Conservation (phyloP, 2,329 filamentous ascomycete genomes). For the Madurella mycetomatis region DNA sequence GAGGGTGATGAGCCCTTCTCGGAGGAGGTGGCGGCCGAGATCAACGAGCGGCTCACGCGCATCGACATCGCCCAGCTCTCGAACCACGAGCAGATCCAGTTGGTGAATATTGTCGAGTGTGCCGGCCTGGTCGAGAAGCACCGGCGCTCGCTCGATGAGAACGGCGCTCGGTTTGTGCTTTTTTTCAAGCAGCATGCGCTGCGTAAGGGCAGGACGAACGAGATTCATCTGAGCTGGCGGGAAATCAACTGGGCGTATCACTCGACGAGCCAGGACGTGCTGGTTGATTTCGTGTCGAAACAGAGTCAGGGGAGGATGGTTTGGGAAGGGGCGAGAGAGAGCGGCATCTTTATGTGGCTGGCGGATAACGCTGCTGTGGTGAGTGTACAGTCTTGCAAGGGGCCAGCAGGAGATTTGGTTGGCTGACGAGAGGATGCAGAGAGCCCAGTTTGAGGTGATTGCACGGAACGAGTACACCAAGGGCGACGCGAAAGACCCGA, state of each 20-base stretch:
- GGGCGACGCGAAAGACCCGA: slow-evolving; percentile 79
- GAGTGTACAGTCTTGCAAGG: slow-evolving; percentile 32
- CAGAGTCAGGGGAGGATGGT: slow-evolving; percentile 75
- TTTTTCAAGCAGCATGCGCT: slow-evolving; percentile 81
- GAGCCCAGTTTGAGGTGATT: slow-evolving; percentile 78
- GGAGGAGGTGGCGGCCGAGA: slow-evolving; percentile 62
- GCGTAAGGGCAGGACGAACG: slow-evolving; percentile 59
- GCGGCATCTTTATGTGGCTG: slow-evolving; percentile 94
- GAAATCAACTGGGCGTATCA: slow-evolving; percentile 86
- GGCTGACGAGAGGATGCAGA: slow-evolving; percentile 39
- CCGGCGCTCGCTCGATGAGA: slow-evolving; percentile 82
- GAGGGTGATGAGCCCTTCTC: slow-evolving; percentile 62
- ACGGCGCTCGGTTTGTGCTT: slow-evolving; percentile 80
- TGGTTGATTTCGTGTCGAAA: slow-evolving; percentile 74
- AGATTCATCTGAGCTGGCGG: slow-evolving; percentile 66
- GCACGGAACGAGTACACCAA: slow-evolving; percentile 92
- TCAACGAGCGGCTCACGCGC: slow-evolving; percentile 73
- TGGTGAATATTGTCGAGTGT: slow-evolving; percentile 81
- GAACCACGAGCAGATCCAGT: slow-evolving; percentile 78
- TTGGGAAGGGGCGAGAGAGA: slow-evolving; percentile 82
- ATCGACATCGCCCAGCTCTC: slow-evolving; percentile 76
- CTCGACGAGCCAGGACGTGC: slow-evolving; percentile 80
- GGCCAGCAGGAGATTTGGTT: neutral
- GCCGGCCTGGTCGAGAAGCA: slow-evolving; percentile 80
- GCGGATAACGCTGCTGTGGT: slow-evolving; percentile 72